These are phyloP conservation scores for Curvularia eragrostidis DNA, from an alignment of 2,329 filamentous ascomycete genomes.

Conservation along the genomic window DNA sequence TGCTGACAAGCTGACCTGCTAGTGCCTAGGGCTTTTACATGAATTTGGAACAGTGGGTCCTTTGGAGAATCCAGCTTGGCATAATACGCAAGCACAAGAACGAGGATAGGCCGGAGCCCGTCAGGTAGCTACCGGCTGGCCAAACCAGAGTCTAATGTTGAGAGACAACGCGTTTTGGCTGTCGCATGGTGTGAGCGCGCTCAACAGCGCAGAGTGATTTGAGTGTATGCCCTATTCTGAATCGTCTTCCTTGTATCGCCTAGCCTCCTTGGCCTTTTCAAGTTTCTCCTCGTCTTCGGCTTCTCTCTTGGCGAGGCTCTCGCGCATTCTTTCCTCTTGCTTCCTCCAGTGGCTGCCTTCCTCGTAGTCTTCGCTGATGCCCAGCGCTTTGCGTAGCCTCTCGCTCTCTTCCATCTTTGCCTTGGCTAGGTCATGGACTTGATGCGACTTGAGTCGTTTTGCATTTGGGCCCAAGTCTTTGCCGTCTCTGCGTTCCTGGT, in stretches of 20 bases:
- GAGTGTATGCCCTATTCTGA: slow-evolving; percentile 33
- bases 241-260: slow-evolving; percentile 36
- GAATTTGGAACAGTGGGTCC: not conserved
- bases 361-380: slow-evolving; percentile 84
- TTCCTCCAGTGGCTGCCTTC: slow-evolving; percentile 86
- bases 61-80: not conserved
- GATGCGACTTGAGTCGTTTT: slow-evolving; percentile 80
- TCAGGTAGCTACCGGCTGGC: not conserved
- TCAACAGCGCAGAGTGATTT: not conserved
- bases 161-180: not conserved
- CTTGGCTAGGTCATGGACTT: slow-evolving; percentile 94
- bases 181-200: slow-evolving; percentile 1
- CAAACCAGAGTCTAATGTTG: not conserved
- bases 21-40: slow-evolving; percentile 3
- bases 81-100: not conserved
- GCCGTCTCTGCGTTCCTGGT: slow-evolving; percentile 52
- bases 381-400: slow-evolving; percentile 81
- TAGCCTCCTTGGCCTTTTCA: slow-evolving; percentile 33
- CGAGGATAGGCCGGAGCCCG: not conserved
- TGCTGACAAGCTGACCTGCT: slow-evolving; percentile 4
- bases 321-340: slow-evolving; percentile 73
- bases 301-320: slow-evolving; percentile 51
- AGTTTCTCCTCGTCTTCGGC: slow-evolving; percentile 43
- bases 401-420: slow-evolving; percentile 97
- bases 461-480: slow-evolving; percentile 48